Evolutionary conservation across 768 basidiomycete species (phyloP).

Genomic region (Psilocybe sp.): DNA sequence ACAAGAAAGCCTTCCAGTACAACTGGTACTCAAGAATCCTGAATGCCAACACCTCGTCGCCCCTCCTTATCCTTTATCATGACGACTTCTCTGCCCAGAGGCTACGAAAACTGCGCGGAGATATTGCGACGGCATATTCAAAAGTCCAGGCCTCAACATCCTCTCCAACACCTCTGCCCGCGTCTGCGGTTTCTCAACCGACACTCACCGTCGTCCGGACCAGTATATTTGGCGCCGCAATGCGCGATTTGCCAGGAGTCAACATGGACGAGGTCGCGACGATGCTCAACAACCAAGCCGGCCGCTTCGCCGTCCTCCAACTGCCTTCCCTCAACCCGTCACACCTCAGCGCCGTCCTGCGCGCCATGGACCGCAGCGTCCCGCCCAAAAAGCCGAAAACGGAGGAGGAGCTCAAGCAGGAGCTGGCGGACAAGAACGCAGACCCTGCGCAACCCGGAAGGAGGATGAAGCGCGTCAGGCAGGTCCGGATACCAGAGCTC

Average conservation of each 20-base stretch:
- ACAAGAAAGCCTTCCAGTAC: slow-evolving; percentile 80
- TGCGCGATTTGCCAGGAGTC: slow-evolving; percentile 57
- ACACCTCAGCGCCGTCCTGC: slow-evolving; percentile 63
- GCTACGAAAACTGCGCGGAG: slow-evolving; percentile 64
- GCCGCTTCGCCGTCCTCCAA: slow-evolving; percentile 63
- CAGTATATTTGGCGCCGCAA: slow-evolving; percentile 74
- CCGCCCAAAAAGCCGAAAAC: slow-evolving; percentile 58
- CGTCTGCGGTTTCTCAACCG: slow-evolving; percentile 33
- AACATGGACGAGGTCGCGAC: slow-evolving; percentile 43
- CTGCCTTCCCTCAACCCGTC: slow-evolving; percentile 71
- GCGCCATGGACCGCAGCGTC: slow-evolving; percentile 61
- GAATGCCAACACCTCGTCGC: slow-evolving; percentile 47
- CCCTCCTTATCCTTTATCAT: slow-evolving; percentile 79
- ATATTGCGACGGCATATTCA: slow-evolving; percentile 57
- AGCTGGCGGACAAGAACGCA: slow-evolving; percentile 53
- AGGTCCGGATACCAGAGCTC: slow-evolving; percentile 60
- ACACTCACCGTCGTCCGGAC: slow-evolving; percentile 72
- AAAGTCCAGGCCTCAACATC: slow-evolving; percentile 39
- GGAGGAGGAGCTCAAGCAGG: slow-evolving; percentile 46
- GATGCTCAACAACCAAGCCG: slow-evolving; percentile 56
- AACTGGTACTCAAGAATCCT: slow-evolving; percentile 77
- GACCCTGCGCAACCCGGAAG: slow-evolving; percentile 70
- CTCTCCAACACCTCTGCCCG: slow-evolving; percentile 26
- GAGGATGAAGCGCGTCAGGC: slow-evolving; percentile 57
- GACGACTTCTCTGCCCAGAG: slow-evolving; percentile 69